Evolutionary conservation across 495 filamentous ascomycete genomes (phyloP).

Genomic region (Podospora bellae-mahoneyi): DNA sequence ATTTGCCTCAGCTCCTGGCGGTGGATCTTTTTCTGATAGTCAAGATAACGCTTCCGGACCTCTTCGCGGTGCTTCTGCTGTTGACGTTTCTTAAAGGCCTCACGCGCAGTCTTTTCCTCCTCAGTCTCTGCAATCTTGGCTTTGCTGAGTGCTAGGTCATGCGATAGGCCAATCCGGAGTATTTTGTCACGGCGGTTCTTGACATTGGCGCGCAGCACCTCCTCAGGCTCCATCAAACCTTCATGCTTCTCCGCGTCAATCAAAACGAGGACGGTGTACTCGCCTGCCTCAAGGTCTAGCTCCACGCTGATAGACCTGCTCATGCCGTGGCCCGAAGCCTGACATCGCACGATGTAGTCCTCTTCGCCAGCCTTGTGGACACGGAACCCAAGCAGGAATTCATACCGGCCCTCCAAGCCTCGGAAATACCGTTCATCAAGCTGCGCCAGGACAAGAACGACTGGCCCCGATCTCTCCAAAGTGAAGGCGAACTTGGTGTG

Average conservation of each 20-base stretch:
- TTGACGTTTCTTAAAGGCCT: slow-evolving; percentile 39
- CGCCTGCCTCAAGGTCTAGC: slow-evolving; percentile 74
- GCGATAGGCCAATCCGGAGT: slow-evolving; percentile 72
- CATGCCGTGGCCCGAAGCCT: slow-evolving; percentile 61
- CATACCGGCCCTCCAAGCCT: slow-evolving; percentile 79
- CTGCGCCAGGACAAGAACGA: slow-evolving; percentile 78
- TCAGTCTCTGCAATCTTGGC: slow-evolving; percentile 63
- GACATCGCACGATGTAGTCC: slow-evolving; percentile 81
- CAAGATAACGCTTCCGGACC: slow-evolving; percentile 25
- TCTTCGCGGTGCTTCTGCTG: slow-evolving; percentile 51
- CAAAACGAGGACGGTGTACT: slow-evolving; percentile 75
- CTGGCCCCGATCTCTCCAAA: slow-evolving; percentile 61
- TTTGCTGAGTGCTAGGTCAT: slow-evolving; percentile 82
- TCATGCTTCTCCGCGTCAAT: slow-evolving; percentile 63
- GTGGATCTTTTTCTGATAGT: slow-evolving; percentile 12
- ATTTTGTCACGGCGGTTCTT: slow-evolving; percentile 71
- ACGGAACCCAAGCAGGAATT: slow-evolving; percentile 74
- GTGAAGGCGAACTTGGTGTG: slow-evolving; percentile 75
- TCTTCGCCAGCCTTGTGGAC: slow-evolving; percentile 75
- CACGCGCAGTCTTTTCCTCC: slow-evolving; percentile 55
- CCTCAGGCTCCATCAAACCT: slow-evolving; percentile 56
- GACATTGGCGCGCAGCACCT: slow-evolving; percentile 63
- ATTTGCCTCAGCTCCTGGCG: slow-evolving; percentile 15
- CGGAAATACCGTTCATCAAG: slow-evolving; percentile 83
- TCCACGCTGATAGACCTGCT: slow-evolving; percentile 77